Base-by-base conservation (phyloP, 2,329 filamentous ascomycete species). In the Chrysoporthe puriensis region DNA sequence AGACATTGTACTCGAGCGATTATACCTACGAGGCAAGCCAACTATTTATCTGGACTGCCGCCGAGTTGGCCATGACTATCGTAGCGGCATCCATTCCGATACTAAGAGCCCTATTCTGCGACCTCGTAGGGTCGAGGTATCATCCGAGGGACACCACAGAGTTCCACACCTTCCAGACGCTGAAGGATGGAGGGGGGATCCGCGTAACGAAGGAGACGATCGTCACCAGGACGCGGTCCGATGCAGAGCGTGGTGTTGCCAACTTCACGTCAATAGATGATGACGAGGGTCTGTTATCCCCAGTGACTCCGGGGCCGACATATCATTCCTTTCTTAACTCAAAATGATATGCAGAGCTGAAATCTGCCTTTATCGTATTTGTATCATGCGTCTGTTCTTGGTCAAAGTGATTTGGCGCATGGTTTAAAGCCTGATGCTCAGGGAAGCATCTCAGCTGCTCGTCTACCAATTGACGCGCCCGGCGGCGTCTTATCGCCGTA, bases 71-170 rank as follows among this genome's bases (percentile, higher is more conserved):
- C 21, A 67, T 72, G 21, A 73, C 75, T 8, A 76, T 77, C 62
- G 76, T 76, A 60, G 76, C 76, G 0, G 70, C 76, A n/a, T 76
- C 73, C 0, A 75, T 77, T 7, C 76, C 75, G 1, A 59, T 62
- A 18, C 43, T 63, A 42, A 36, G 59, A 18, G 61, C 43, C 26
- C 14, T 62, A 18, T 50, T 66, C 48, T 58, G 62, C 43, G 62
- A 64, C 11, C 40, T 56, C 4, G 40, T 42, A n/a, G 34, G 42
- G 40, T 43, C 46, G 2, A 40, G 18, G 42, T 36, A 48, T n/a
- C 26, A 57, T 26, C 4, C 21, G 13, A 57, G 21, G 21, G 62
- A 14, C 13, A 11, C 34, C 36, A 64, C 62, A 40, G 50, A 64
- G 52, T 48, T 64, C 8, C 34, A 64, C 52, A 64, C 62, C 6